Evolutionary conservation across 805 yeast genomes (phyloP).

Genomic region (Kuraishia piskuri): DNA sequence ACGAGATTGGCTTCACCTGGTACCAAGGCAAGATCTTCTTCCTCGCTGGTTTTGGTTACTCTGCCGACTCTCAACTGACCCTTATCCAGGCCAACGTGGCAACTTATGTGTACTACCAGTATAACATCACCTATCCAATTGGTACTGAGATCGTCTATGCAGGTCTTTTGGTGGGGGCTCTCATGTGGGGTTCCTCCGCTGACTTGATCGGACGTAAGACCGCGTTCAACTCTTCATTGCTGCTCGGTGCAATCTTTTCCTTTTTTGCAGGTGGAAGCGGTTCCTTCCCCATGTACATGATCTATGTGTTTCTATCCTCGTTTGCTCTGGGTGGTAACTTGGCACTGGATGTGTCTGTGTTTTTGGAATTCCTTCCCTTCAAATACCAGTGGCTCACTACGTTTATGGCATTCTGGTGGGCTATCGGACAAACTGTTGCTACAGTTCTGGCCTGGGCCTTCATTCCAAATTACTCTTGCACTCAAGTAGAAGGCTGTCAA

Average conservation of each 20-base stretch:
- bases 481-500: slow-evolving; percentile 32
- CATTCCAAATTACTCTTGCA: slow-evolving; percentile 41
- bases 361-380: slow-evolving; percentile 43
- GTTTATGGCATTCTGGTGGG: slow-evolving; percentile 53
- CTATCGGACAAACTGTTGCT: slow-evolving; percentile 50
- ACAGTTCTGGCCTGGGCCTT: slow-evolving; percentile 47
- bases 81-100: slow-evolving; percentile 38
- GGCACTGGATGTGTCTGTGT: slow-evolving; percentile 44
- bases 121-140: slow-evolving; percentile 32
- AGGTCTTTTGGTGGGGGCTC: slow-evolving; percentile 44
- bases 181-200: slow-evolving; percentile 49
- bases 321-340: slow-evolving; percentile 51
- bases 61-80: slow-evolving; percentile 44
- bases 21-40: slow-evolving; percentile 41
- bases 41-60: slow-evolving; percentile 49
- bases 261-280: slow-evolving; percentile 46
- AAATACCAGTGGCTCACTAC: slow-evolving; percentile 43
- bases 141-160: slow-evolving; percentile 38
- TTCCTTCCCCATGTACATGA: slow-evolving; percentile 39
- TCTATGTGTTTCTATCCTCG: slow-evolving; percentile 34
- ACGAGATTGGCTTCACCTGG: slow-evolving; percentile 55
- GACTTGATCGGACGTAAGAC: slow-evolving; percentile 45
- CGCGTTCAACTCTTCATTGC: slow-evolving; percentile 41
- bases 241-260: slow-evolving; percentile 41
- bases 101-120: slow-evolving; percentile 38